These are phyloP conservation scores for Candida albicans DNA, from an alignment of 1,139 yeast genomes.

Conservation along the genomic window DNA sequence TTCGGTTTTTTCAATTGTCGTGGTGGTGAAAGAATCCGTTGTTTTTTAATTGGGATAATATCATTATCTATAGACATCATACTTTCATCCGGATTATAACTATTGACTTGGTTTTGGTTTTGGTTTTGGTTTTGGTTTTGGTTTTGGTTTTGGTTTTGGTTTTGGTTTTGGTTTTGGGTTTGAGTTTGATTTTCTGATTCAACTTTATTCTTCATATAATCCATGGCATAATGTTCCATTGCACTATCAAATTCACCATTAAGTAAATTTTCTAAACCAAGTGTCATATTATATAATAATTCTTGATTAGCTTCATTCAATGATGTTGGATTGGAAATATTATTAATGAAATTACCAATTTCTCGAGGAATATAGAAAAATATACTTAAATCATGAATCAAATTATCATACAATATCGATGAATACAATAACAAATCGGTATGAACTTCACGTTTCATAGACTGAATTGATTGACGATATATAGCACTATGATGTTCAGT, in stretches of 20 bases:
- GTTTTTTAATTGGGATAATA: conserved; percentile 11
- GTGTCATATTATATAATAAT: conserved; percentile 13
- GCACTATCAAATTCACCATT: conserved; percentile 41
- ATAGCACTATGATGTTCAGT: conserved; percentile 37
- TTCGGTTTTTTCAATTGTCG: conserved; percentile 24
- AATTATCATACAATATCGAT: conserved; percentile 47
- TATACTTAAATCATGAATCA: conserved; percentile 30
- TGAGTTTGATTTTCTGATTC: conserved; percentile 1
- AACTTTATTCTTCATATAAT: conserved; percentile 30
- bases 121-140: neutral
- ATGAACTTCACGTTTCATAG: conserved; percentile 49
- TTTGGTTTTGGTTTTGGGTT: too few relatives aligned
- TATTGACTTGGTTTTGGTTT: neutral
- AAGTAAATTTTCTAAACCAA: conserved; percentile 27
- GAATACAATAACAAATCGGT: conserved; percentile 57
- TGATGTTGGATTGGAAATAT: neutral
- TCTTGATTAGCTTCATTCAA: conserved; percentile 1
- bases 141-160: too few relatives aligned
- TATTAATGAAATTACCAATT: conserved; percentile 5
- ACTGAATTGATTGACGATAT: conserved; percentile 41
- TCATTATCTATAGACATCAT: conserved; percentile 7
- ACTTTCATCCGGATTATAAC: neutral
- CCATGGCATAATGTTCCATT: conserved; percentile 30
- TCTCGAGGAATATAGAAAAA: conserved; percentile 19
- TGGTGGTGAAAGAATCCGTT: conserved; percentile 4